Evolutionary conservation across 306 rosid genomes (phyloP).

Genomic region (Vigna angularis): DNA sequence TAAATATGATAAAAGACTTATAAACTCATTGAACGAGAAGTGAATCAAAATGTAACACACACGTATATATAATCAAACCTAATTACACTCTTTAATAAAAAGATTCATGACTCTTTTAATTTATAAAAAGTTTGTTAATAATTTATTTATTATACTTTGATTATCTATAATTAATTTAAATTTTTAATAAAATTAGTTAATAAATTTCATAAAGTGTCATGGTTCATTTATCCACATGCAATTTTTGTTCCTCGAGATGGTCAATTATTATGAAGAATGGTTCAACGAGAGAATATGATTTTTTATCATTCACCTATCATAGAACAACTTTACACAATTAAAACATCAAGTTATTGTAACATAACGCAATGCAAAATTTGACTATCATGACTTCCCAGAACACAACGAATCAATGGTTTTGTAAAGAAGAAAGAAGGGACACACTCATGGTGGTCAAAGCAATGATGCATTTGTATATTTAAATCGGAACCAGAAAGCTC

Average conservation of each 20-base stretch:
- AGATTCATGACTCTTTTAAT: too few relatives aligned
- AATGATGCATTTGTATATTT: constrained; percentile 44
- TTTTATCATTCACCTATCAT: constrained; percentile 60
- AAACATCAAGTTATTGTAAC: constrained; percentile 1
- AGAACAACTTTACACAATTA: constrained; percentile 50
- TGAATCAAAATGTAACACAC: too few relatives aligned
- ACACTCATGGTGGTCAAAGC: constrained; percentile 67
- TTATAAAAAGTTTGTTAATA: too few relatives aligned
- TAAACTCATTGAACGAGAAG: too few relatives aligned
- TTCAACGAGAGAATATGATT: constrained; percentile 16
- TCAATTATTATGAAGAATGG: constrained; percentile 44
- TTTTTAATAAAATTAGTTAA: too few relatives aligned
- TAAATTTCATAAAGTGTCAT: constrained; percentile 9
- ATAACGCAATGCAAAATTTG: constrained; percentile 43
- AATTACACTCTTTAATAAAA: too few relatives aligned
- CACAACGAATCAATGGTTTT: constrained; percentile 40
- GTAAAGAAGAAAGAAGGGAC: constrained; percentile 44
- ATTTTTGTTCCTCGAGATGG: not conserved
- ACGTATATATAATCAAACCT: too few relatives aligned
- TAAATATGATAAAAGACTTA: too few relatives aligned
- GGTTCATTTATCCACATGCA: not conserved
- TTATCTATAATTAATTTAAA: too few relatives aligned
- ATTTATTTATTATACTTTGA: too few relatives aligned
- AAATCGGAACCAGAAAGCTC: constrained; percentile 40
- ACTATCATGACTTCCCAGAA: constrained; percentile 36